These are phyloP conservation scores for Plenodomus biglobosus DNA, from an alignment of 2,329 filamentous ascomycete species.

Conservation along the genomic window DNA sequence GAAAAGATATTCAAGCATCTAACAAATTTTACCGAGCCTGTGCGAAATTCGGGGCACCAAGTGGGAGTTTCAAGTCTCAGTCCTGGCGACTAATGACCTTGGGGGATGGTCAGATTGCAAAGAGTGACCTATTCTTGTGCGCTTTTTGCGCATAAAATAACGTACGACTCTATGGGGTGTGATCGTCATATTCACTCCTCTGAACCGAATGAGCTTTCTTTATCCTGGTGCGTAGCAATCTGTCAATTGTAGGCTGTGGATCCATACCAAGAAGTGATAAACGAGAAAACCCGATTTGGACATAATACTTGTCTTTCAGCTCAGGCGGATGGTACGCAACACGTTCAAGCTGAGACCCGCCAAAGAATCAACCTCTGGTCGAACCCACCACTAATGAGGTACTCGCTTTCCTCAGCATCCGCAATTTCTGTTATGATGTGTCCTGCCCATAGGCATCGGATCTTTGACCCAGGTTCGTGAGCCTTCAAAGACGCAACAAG, in stretches of 20 bases:
- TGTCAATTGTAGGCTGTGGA: not conserved
- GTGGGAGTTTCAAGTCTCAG: too few species aligned
- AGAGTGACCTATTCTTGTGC: too few species aligned
- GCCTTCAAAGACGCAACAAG: slow-evolving; percentile 54
- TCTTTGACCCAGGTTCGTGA: slow-evolving; percentile 60
- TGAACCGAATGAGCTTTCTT: too few species aligned
- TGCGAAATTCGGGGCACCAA: too few species aligned
- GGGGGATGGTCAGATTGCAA: too few species aligned
- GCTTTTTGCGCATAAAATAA: too few species aligned
- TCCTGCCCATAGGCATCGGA: slow-evolving; percentile 61
- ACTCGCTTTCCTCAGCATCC: slow-evolving; percentile 48
- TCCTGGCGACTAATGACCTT: too few species aligned
- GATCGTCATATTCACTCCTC: too few species aligned
- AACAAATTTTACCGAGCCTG: too few species aligned
- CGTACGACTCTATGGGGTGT: too few species aligned
- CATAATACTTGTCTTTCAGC: not conserved
- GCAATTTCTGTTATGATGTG: slow-evolving; percentile 37
- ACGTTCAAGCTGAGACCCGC: not conserved
- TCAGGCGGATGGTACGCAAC: not conserved
- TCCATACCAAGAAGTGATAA: not conserved
- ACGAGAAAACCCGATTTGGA: not conserved
- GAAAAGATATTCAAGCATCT: not conserved
- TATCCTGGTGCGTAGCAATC: too few species aligned
- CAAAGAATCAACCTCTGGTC: slow-evolving; percentile 50
- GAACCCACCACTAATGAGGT: slow-evolving; percentile 64